Conservation (phyloP, 192 early-diverging fungal species). For the Coemansia sp. region DNA sequence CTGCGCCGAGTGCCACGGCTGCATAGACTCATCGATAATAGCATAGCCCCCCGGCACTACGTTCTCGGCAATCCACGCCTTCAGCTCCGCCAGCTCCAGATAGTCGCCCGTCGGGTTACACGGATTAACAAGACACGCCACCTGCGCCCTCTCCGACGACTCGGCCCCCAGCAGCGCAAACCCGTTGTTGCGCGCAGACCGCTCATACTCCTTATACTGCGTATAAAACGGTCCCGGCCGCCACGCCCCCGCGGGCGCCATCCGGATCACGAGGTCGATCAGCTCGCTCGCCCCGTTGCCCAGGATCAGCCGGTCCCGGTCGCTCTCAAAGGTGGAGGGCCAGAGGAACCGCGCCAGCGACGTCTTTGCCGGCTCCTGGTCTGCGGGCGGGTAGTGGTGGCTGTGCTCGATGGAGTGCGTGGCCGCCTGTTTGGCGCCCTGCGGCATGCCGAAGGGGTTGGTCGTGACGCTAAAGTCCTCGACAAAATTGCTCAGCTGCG, state of each 20-base stretch:
- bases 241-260: slow-evolving; percentile 76
- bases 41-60: slow-evolving; percentile 76
- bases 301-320: slow-evolving; percentile 69
- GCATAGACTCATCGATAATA: slow-evolving; percentile 92
- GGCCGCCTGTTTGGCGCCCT: slow-evolving; percentile 70
- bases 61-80: slow-evolving; percentile 74
- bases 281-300: slow-evolving; percentile 92
- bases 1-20: slow-evolving; percentile 83
- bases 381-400: slow-evolving; percentile 89
- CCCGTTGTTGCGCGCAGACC: slow-evolving; percentile 76
- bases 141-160: slow-evolving; percentile 58
- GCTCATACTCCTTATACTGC: slow-evolving; percentile 91
- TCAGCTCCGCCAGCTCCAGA: slow-evolving; percentile 69
- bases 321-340: slow-evolving; percentile 58
- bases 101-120: slow-evolving; percentile 92
- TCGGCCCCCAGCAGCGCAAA: slow-evolving; percentile 57
- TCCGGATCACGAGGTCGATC: slow-evolving; percentile 84
- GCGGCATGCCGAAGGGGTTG: slow-evolving; percentile 82
- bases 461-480: slow-evolving; percentile 93
- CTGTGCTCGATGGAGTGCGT: slow-evolving; percentile 63
- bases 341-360: slow-evolving; percentile 78
- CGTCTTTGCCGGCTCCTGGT: slow-evolving; percentile 89
- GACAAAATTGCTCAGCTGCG: slow-evolving; percentile 80
- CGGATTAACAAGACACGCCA: slow-evolving; percentile 88
- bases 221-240: slow-evolving; percentile 81